Percentiles rank a stretch among this genome's conserved stretches.
Conservation (phyloP, 116 monocot genomes). For the Trichopus zeylanicus region DNA sequence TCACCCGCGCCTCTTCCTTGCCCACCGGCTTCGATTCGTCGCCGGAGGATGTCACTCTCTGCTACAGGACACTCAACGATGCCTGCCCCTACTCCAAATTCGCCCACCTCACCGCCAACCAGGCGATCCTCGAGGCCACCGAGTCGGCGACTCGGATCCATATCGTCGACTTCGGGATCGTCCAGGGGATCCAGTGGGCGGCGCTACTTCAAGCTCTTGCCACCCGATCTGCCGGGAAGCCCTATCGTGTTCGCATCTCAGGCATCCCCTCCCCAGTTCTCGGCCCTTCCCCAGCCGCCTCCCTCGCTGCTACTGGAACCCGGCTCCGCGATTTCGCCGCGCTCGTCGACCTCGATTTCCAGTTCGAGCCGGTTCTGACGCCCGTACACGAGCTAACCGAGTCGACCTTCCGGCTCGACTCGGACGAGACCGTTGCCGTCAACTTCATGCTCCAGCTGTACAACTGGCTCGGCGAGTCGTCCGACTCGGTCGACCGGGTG, state of each 20-base stretch:
- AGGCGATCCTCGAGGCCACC: constrained; percentile 93
- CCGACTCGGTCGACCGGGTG: constrained; percentile 22
- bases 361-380: constrained; percentile 62
- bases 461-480: constrained; percentile 44
- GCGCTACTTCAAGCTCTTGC: constrained; percentile 88
- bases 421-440: constrained; percentile 66
- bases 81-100: constrained; percentile 92
- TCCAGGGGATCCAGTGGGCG: constrained; percentile 91
- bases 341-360: constrained; percentile 65
- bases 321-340: constrained; percentile 70
- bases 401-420: constrained; percentile 40
- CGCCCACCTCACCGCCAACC: constrained; percentile 92
- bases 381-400: constrained; percentile 40
- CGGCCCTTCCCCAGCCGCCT: constrained; percentile 24
- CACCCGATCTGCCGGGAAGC: constrained; percentile 67
- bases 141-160: constrained; percentile 61
- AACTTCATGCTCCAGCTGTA: constrained; percentile 93
- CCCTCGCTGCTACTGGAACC: constrained; percentile 57
- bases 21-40: constrained; percentile 13
- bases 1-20: constrained; percentile 15
- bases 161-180: constrained; percentile 88
- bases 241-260: constrained; percentile 59
- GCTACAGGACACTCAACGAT: constrained; percentile 81
- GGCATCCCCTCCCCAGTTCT: constrained; percentile 58
- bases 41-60: constrained; percentile 63